Conservation (phyloP, 2,329 filamentous ascomycete genomes). For the Epichloe brachyelytri region DNA sequence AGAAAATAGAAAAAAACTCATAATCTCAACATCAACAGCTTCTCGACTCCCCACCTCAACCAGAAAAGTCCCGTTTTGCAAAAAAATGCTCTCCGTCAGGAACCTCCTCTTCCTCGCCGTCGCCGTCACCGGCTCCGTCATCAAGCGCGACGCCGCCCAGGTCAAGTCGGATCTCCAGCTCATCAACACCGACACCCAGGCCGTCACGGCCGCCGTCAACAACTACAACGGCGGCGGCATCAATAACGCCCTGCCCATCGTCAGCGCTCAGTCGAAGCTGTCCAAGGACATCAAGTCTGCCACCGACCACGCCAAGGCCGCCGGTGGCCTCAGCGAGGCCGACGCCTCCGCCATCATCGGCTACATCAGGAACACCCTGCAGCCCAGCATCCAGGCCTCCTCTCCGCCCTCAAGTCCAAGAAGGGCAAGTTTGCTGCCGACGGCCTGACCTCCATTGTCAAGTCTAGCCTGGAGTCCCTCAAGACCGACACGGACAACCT, state of each 20-base stretch:
- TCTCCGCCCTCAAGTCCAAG: background rate
- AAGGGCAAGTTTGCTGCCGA: background rate
- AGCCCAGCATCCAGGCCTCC: background rate
- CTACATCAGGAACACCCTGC: background rate
- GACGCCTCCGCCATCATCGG: background rate
- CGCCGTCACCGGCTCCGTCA: conserved; percentile 1
- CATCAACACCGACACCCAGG: background rate
- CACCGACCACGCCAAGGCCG: background rate
- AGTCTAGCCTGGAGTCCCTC: background rate
- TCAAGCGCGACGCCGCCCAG: conserved; percentile 1
- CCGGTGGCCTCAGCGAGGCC: background rate
- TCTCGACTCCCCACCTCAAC: background rate
- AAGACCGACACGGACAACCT: background rate
- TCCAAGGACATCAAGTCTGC: background rate
- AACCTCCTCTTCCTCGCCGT: conserved; percentile 5
- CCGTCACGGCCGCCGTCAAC: background rate
- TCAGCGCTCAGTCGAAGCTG: background rate
- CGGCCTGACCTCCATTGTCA: background rate
- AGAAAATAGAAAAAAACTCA: too few species aligned
- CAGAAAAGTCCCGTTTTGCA: background rate
- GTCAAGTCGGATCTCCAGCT: background rate
- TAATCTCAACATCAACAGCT: too few species aligned
- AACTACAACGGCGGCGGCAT: background rate
- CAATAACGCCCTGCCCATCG: background rate
- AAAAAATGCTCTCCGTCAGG: conserved; percentile 5